These are phyloP conservation scores for Solanum pennellii DNA, from an alignment of 257 asterid genomes.

Conservation along the genomic window DNA sequence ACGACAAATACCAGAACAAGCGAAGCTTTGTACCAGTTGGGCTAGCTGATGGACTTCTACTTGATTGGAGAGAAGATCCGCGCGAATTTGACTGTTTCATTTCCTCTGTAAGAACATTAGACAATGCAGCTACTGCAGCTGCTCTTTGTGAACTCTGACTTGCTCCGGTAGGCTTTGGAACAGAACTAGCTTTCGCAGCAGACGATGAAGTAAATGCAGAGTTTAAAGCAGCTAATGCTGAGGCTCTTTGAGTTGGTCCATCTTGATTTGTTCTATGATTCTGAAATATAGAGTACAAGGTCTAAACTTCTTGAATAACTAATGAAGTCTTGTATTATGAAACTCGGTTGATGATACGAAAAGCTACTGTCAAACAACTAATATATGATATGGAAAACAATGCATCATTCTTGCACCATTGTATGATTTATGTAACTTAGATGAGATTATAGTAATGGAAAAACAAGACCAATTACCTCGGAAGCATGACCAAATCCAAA, in stretches of 20 bases:
- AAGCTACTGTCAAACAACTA: neutral
- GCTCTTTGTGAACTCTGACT: slow-evolving; percentile 74
- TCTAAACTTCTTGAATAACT: neutral
- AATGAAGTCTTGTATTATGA: neutral
- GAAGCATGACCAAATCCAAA: slow-evolving; percentile 62
- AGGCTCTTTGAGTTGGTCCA: slow-evolving; percentile 94
- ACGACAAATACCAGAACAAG: neutral
- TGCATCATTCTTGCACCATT: neutral
- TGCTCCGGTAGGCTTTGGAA: slow-evolving; percentile 36
- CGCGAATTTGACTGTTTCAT: slow-evolving; percentile 44
- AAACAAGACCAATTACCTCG: slow-evolving; percentile 36
- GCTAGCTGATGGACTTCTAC: slow-evolving; percentile 49
- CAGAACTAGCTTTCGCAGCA: slow-evolving; percentile 32
- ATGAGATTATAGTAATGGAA: neutral
- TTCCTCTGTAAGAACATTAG: slow-evolving; percentile 71
- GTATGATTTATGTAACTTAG: neutral
- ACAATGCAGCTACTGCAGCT: slow-evolving; percentile 96
- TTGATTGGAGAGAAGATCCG: slow-evolving; percentile 54
- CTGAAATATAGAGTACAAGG: neutral
- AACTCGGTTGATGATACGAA: neutral
- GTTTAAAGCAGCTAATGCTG: slow-evolving; percentile 94
- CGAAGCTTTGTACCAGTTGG: slow-evolving; percentile 36
- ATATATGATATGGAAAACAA: neutral
- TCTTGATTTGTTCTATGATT: slow-evolving; percentile 52
- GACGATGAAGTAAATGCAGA: slow-evolving; percentile 68